Conservation (phyloP, 2,329 filamentous ascomycete genomes). For the Xylaria sp. region DNA sequence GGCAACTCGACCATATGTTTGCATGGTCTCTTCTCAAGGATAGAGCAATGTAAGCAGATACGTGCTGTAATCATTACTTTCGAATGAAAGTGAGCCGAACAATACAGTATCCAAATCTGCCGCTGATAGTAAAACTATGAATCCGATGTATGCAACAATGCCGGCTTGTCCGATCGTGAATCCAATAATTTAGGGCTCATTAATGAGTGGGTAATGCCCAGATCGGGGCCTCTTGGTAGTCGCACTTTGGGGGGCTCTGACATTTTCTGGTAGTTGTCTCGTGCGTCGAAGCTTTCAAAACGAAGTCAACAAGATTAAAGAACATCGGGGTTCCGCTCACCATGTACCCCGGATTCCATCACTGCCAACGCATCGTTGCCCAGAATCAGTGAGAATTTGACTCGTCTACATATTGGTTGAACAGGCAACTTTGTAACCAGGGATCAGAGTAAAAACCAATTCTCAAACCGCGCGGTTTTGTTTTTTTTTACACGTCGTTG, state of each 20-base stretch:
- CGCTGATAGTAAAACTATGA: background rate
- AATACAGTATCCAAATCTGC: too few species aligned
- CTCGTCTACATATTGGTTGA: background rate
- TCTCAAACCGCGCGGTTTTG: background rate
- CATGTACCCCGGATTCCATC: constrained; percentile 7
- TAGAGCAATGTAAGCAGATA: background rate
- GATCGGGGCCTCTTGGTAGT: background rate
- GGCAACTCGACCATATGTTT: background rate
- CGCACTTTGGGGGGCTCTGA: background rate
- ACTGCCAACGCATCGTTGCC: constrained; percentile 7
- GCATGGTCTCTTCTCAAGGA: background rate
- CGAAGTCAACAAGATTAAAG: background rate
- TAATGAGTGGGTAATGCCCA: too few species aligned
- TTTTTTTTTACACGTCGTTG: constrained; percentile 36
- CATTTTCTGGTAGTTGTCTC: background rate
- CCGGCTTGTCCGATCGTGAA: background rate
- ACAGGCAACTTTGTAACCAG: background rate
- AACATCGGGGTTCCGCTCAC: background rate
- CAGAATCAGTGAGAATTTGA: background rate
- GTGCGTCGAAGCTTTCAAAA: background rate
- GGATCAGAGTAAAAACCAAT: background rate
- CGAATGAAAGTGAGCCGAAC: too few species aligned
- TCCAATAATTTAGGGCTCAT: background rate
- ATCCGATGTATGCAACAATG: background rate
- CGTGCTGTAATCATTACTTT: background rate